Conservation (phyloP, 768 basidiomycete genomes). For the Mycena vulgaris region DNA sequence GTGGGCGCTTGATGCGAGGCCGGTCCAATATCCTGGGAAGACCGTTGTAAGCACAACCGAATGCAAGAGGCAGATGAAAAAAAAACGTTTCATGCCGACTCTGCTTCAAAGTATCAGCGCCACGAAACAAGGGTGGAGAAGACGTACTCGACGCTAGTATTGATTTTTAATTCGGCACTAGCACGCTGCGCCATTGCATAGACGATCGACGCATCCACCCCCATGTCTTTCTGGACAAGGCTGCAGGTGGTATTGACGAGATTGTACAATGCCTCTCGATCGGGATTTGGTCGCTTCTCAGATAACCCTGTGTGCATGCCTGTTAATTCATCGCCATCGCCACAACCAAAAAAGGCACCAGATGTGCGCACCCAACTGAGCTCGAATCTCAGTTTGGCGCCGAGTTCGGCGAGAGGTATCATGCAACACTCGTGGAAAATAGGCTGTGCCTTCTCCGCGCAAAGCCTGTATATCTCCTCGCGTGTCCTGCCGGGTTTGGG, state of each 20-base stretch:
- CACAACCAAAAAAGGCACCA: slow-evolving; percentile 11
- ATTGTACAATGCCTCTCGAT: slow-evolving; percentile 4
- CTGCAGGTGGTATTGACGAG: slow-evolving; percentile 11
- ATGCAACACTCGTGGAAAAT: not conserved
- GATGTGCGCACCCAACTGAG: slow-evolving; percentile 9
- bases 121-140: not conserved
- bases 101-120: slow-evolving; percentile 4
- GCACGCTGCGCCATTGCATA: slow-evolving; percentile 23
- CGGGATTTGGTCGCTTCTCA: slow-evolving; percentile 4
- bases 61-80: not conserved
- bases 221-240: slow-evolving; percentile 4
- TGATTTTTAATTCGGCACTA: slow-evolving; percentile 21
- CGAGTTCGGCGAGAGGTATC: not conserved
- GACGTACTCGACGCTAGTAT: slow-evolving; percentile 15
- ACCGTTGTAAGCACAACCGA: no score
- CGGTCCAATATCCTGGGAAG: no score
- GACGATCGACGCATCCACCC: not conserved
- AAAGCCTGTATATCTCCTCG: slow-evolving; percentile 5
- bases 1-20: no score
- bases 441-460: slow-evolving; percentile 1
- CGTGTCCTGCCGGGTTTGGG: not conserved
- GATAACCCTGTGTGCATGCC: not conserved
- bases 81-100: slow-evolving; percentile 20
- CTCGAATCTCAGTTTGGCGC: slow-evolving; percentile 1
- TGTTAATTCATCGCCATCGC: slow-evolving; percentile 14